These are phyloP conservation scores for Russula earlei DNA, from an alignment of 768 basidiomycete genomes.

Conservation along the genomic window DNA sequence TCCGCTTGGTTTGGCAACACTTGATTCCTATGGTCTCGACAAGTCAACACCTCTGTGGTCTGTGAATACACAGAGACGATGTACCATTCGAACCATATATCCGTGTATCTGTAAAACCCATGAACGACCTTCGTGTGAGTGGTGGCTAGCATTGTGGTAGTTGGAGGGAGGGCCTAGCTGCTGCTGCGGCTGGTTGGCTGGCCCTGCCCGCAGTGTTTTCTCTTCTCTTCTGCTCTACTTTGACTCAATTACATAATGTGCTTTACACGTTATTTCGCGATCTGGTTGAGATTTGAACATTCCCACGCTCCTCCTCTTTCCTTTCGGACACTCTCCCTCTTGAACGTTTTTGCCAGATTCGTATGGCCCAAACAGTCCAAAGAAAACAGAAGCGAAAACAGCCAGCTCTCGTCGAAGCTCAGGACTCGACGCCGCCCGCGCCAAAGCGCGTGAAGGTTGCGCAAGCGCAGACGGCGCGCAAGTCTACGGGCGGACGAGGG, in stretches of 20 bases:
- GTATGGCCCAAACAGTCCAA: slow-evolving; percentile 67
- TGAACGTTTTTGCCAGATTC: background rate
- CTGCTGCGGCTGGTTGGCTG: slow-evolving; percentile 1
- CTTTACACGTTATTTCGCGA: slow-evolving; percentile 14
- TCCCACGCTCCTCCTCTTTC: slow-evolving; percentile 16
- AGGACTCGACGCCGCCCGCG: slow-evolving; percentile 32
- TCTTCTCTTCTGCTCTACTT: background rate
- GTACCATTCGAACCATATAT: slow-evolving; percentile 78
- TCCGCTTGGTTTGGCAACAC: slow-evolving; percentile 51
- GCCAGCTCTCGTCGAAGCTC: slow-evolving; percentile 23
- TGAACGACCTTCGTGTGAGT: slow-evolving; percentile 33
- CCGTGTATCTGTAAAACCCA: slow-evolving; percentile 77
- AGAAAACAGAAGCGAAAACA: slow-evolving; percentile 39
- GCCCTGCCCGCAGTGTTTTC: background rate
- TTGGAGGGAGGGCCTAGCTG: background rate
- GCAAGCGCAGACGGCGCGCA: slow-evolving; percentile 57
- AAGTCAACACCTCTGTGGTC: background rate
- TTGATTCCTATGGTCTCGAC: slow-evolving; percentile 38
- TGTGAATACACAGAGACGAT: background rate
- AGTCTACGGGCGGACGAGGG: slow-evolving; percentile 57
- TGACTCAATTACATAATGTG: background rate
- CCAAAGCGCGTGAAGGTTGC: slow-evolving; percentile 37
- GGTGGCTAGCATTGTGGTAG: slow-evolving; percentile 22
- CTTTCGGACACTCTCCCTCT: background rate
- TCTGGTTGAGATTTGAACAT: slow-evolving; percentile 14